Evolutionary conservation across 2,329 filamentous ascomycete genomes (phyloP), one percentile per base, ranked within the genome.

Genomic region (Colletotrichum cuscutae): DNA sequence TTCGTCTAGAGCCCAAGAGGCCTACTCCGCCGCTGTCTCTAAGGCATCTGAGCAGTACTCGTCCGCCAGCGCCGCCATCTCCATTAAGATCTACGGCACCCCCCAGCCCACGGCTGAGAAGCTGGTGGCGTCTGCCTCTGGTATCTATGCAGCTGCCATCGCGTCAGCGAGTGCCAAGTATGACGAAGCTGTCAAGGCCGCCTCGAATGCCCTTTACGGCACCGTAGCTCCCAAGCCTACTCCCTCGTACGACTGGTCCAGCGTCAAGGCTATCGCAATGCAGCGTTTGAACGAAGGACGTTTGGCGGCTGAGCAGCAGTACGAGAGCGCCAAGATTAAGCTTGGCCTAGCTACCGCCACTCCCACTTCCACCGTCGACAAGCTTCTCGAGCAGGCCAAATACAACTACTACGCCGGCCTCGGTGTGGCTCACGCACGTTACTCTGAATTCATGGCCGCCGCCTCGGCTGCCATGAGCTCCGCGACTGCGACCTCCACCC

Each of bases 391-490:
- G 79, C 91, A 87, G 84, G 92, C 89, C 58, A 89, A 87, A 76
- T 83, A 88, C 76, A 89, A 90, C 78, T 96, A 96, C 81, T 95
- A 95, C 77, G 92, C 94, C 75, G 94, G 92, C 12, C 82, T 97
- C 28, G 94, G 94, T 32, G 81, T 94, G 57, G 94, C 95, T 1
- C 93, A 97, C 77, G 94, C 91, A 56, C 90, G 92, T 49, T 97
- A 97, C 80, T 91, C 92, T 5, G 92, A 92, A 62, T 96, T 97
- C 78, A 76, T 97, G 2, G 87, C 87, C 13, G 91, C 92, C 5
- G 94, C 93, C 8, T 94, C 93, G 11, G 90, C 89, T 46, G 93
- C 91, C 24, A 85, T 94, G 53, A 92, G 90, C 68, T 86, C 86
- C 2, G 73, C 87, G 52, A 89, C 87, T 1, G 90, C 90, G 7